Evolutionary conservation across 495 filamentous ascomycete genomes (phyloP).

Genomic region (Penicillium herquei): DNA sequence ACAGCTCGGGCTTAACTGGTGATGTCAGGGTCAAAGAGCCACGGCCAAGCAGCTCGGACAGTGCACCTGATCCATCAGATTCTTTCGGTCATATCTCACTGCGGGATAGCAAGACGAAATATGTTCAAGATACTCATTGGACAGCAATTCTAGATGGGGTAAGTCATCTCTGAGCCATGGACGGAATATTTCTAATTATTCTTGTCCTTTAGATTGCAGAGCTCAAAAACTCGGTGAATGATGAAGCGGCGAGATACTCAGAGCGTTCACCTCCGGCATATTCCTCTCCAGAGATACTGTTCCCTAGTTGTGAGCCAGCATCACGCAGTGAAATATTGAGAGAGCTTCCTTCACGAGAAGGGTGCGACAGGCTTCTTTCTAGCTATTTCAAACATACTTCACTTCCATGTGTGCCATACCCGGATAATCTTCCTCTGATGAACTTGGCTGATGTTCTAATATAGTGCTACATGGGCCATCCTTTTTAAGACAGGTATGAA

Average conservation of each 20-base stretch:
- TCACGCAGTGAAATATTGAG: conserved; percentile 14
- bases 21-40: background rate
- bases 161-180: conserved; percentile 1
- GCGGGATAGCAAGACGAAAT: conserved; percentile 16
- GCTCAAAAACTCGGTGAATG: conserved; percentile 73
- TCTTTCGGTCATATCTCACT: conserved; percentile 11
- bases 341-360: conserved; percentile 6
- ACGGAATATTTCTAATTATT: background rate
- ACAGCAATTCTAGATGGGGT: conserved; percentile 28
- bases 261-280: background rate
- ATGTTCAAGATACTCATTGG: conserved; percentile 31
- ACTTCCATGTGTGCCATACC: conserved; percentile 4
- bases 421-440: background rate
- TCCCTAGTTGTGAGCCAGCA: conserved; percentile 1
- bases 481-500: conserved; percentile 17
- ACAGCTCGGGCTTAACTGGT: background rate
- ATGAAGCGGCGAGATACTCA: conserved; percentile 34
- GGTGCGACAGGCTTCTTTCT: conserved; percentile 15
- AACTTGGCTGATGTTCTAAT: background rate
- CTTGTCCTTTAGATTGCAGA: conserved; percentile 60
- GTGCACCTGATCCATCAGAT: background rate
- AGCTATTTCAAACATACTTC: conserved; percentile 9
- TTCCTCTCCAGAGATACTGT: conserved; percentile 6
- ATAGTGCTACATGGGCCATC: conserved; percentile 18
- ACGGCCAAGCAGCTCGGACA: background rate